These are phyloP conservation scores for Thermochaetoides dissita DNA, from an alignment of 2,329 filamentous ascomycete species.

Conservation along the genomic window DNA sequence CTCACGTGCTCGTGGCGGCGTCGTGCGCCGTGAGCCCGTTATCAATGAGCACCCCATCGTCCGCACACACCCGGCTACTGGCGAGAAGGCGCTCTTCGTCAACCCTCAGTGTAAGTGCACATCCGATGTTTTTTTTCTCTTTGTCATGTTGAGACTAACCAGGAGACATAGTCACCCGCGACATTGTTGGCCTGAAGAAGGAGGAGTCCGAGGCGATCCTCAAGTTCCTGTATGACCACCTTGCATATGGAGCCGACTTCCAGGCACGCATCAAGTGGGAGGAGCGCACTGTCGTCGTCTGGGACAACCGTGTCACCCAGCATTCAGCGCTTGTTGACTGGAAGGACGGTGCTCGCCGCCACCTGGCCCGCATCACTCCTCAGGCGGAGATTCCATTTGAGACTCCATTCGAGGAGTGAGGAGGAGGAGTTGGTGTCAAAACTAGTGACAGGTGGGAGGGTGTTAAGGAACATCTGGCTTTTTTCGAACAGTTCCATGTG, in stretches of 20 bases:
- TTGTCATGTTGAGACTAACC: neutral
- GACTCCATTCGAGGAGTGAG: constrained; percentile 38
- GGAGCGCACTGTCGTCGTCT: constrained; percentile 66
- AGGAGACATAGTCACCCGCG: constrained; percentile 50
- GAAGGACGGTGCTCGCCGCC: constrained; percentile 63
- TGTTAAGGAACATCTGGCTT: neutral
- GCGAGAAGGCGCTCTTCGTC: constrained; percentile 70
- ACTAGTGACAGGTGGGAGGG: neutral
- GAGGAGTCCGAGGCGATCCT: constrained; percentile 69
- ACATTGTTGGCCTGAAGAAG: constrained; percentile 71
- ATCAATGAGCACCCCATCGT: constrained; percentile 63
- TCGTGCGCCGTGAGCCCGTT: constrained; percentile 64
- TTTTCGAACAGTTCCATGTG: neutral
- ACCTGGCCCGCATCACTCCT: constrained; percentile 69
- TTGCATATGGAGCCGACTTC: constrained; percentile 57
- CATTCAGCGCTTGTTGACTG: constrained; percentile 74
- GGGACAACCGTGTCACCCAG: constrained; percentile 71
- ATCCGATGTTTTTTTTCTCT: neutral
- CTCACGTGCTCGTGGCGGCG: constrained; percentile 50
- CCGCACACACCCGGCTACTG: constrained; percentile 66
- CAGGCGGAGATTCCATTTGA: constrained; percentile 68
- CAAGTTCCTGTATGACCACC: constrained; percentile 65
- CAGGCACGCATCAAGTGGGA: constrained; percentile 67
- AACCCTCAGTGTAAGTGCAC: constrained; percentile 61
- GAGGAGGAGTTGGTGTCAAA: neutral